Conservation (phyloP, 2,329 filamentous ascomycete species). For the Emmonsiellopsis sp. region DNA sequence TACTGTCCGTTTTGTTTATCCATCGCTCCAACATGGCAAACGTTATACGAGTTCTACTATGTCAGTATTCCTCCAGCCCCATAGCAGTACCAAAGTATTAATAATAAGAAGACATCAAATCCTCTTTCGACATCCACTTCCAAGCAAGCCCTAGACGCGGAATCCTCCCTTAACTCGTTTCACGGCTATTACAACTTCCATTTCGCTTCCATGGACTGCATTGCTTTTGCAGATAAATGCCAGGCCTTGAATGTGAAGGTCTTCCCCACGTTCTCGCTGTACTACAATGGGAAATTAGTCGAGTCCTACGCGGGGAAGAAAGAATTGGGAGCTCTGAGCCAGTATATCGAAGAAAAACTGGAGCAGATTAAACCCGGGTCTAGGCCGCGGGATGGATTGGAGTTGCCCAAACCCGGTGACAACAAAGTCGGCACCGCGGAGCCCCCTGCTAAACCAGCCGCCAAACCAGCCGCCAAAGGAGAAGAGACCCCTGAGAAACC, state of each 20-base stretch:
- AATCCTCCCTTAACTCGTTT: constrained; percentile 56
- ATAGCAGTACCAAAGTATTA: constrained; percentile 11
- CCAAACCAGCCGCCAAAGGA: constrained; percentile 27
- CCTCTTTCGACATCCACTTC: constrained; percentile 48
- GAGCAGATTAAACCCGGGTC: constrained; percentile 74
- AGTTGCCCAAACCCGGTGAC: constrained; percentile 64
- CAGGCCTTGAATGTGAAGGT: constrained; percentile 54
- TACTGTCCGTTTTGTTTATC: constrained; percentile 61
- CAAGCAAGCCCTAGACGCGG: constrained; percentile 38
- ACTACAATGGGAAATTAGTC: constrained; percentile 63
- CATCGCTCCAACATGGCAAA: constrained; percentile 81
- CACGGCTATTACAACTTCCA: constrained; percentile 79
- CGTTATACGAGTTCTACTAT: constrained; percentile 85
- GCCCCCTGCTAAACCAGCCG: constrained; percentile 26
- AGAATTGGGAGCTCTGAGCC: constrained; percentile 56
- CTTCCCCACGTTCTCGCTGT: constrained; percentile 72
- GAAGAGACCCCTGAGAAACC: neutral
- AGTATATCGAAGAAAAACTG: constrained; percentile 65
- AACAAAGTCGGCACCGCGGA: constrained; percentile 37
- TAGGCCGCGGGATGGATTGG: constrained; percentile 56
- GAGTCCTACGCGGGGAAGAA: constrained; percentile 59
- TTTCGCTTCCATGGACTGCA: constrained; percentile 79
- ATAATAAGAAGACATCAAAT: constrained; percentile 59
- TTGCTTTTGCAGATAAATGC: constrained; percentile 74
- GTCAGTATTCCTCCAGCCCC: constrained; percentile 19